These are phyloP conservation scores for Scedosporium minutisporum DNA, from an alignment of 2,329 filamentous ascomycete genomes.

Conservation along the genomic window DNA sequence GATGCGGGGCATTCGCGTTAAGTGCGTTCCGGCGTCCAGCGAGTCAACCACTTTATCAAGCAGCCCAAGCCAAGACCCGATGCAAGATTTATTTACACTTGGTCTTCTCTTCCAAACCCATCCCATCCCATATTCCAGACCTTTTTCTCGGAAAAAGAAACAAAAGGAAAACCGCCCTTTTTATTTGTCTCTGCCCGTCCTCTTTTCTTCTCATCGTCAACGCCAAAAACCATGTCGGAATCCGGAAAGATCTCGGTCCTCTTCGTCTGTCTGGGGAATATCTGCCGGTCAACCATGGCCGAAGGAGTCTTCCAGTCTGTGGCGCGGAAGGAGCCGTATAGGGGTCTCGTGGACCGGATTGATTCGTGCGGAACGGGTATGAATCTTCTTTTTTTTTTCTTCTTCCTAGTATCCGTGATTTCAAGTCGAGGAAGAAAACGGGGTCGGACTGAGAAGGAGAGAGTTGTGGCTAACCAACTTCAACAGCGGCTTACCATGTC, in stretches of 20 bases:
- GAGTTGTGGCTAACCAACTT: not conserved
- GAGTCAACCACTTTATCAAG: no score
- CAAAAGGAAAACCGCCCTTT: not conserved
- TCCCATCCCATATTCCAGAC: no score
- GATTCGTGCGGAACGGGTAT: conserved; percentile 80
- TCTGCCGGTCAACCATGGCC: conserved; percentile 89
- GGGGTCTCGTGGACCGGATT: conserved; percentile 52
- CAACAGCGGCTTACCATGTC: conserved; percentile 66
- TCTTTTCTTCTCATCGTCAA: not conserved
- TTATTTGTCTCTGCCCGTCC: not conserved
- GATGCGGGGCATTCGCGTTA: no score
- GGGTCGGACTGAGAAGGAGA: not conserved
- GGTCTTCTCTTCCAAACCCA: no score
- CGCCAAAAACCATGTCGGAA: not conserved
- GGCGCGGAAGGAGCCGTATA: conserved; percentile 49
- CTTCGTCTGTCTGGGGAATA: conserved; percentile 96
- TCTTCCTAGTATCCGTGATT: no score
- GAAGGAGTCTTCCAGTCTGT: conserved; percentile 82
- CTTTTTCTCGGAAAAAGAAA: no score
- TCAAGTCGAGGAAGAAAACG: not conserved
- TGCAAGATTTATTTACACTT: no score
- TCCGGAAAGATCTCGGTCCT: conserved; percentile 55
- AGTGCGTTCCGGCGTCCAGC: no score
- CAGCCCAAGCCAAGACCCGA: no score
- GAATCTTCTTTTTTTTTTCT: conserved; percentile 1